These are phyloP conservation scores for Chrysosporium keratinophilum DNA, from an alignment of 2,329 filamentous ascomycete species.

Conservation along the genomic window DNA sequence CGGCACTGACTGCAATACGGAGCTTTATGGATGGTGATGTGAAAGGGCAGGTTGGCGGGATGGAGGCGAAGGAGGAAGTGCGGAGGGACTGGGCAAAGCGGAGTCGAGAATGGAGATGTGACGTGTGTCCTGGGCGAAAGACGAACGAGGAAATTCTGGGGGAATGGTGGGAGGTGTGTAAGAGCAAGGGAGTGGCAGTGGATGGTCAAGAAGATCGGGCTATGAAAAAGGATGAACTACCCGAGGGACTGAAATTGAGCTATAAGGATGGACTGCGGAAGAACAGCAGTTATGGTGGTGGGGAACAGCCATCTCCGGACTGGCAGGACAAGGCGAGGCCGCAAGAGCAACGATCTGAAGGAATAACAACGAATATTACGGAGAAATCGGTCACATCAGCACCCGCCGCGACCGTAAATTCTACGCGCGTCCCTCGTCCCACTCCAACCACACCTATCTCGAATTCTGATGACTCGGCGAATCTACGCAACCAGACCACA, in stretches of 20 bases:
- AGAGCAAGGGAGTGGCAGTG: constrained; percentile 34
- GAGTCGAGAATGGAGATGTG: constrained; percentile 57
- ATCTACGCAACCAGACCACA: neutral
- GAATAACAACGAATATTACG: neutral
- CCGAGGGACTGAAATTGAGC: constrained; percentile 39
- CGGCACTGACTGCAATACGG: constrained; percentile 66
- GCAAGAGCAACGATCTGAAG: neutral
- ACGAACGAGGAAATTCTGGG: constrained; percentile 62
- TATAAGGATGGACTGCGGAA: constrained; percentile 33
- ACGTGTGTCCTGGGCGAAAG: constrained; percentile 50
- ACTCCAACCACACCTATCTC: neutral
- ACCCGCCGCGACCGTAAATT: neutral
- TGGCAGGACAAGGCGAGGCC: neutral
- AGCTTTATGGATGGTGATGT: constrained; percentile 90
- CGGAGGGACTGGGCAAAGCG: constrained; percentile 59
- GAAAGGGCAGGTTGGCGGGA: constrained; percentile 76
- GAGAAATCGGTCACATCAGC: neutral
- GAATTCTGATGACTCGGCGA: neutral
- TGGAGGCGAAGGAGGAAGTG: constrained; percentile 62
- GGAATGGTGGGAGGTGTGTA: constrained; percentile 54
- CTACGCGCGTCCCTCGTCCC: neutral
- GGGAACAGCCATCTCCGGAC: neutral
- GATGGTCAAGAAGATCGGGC: constrained; percentile 33
- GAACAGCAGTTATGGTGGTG: neutral
- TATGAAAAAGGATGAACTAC: constrained; percentile 31